Evolutionary conservation across 306 rosid genomes (phyloP).

Genomic region (Lathyrus sativus): DNA sequence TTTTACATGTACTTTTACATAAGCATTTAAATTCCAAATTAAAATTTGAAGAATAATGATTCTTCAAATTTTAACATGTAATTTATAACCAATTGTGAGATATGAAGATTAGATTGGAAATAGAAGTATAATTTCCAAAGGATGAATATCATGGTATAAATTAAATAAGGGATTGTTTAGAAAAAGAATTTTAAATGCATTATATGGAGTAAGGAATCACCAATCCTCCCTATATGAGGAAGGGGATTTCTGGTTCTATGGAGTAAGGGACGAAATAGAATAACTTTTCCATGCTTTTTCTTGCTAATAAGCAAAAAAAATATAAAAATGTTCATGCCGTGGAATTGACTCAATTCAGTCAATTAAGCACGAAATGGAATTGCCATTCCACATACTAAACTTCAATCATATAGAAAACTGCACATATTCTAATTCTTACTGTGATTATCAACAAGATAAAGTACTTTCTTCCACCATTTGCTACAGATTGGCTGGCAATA

Average conservation of each 20-base stretch:
- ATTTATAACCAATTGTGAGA: constrained; percentile 2
- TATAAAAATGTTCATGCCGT: not conserved
- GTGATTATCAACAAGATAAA: constrained; percentile 92
- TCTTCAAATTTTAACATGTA: not conserved
- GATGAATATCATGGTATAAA: not conserved
- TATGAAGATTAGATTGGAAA: not conserved
- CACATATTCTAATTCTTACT: constrained; percentile 53
- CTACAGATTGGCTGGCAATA: constrained; percentile 94
- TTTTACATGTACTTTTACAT: not conserved
- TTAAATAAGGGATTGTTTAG: not conserved
- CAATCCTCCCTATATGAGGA: not conserved
- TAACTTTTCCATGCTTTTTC: not conserved
- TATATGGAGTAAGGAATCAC: not conserved
- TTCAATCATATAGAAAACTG: constrained; percentile 8
- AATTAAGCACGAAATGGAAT: constrained; percentile 7
- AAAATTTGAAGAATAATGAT: not conserved
- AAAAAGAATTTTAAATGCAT: constrained; percentile 1
- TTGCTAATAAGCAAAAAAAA: not conserved
- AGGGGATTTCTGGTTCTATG: not conserved
- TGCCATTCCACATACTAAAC: constrained; percentile 4
- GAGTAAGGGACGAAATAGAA: constrained; percentile 1
- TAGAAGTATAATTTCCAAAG: not conserved
- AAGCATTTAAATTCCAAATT: not conserved
- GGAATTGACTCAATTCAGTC: constrained; percentile 15
- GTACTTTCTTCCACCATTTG: constrained; percentile 76